A percentile compares a stretch with the other conserved stretches of the same genome.
Evolutionary conservation across 352 stramenopile genomes (phyloP).

Genomic region (Pythium brachiatum): DNA sequence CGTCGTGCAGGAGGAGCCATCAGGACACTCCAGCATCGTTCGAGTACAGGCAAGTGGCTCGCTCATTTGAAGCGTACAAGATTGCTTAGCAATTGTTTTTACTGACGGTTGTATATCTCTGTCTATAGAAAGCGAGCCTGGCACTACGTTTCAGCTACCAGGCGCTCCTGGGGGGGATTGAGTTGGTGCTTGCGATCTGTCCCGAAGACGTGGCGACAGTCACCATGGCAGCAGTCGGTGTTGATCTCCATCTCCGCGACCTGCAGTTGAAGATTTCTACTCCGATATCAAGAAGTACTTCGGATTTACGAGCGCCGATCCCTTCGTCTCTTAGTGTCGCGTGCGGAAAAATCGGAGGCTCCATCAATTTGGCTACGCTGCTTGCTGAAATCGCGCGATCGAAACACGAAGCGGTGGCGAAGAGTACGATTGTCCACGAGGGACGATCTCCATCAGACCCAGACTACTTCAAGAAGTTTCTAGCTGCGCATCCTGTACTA

Average conservation of each 20-base stretch:
- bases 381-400: background rate
- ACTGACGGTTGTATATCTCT: background rate
- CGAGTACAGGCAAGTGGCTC: background rate
- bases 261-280: background rate
- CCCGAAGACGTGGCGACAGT: background rate
- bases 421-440: background rate
- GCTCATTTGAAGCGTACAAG: too few relatives aligned
- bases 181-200: constrained; percentile 5
- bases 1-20: constrained; percentile 23
- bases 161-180: background rate
- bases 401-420: background rate
- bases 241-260: background rate
- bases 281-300: constrained; percentile 5
- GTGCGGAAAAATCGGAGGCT: background rate
- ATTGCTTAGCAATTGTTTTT: too few relatives aligned
- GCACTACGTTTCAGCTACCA: background rate
- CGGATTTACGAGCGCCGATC: constrained; percentile 10
- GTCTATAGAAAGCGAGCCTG: background rate
- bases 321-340: constrained; percentile 8
- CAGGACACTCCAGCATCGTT: background rate
- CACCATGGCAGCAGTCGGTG: background rate
- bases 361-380: constrained; percentile 5
- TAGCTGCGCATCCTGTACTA: background rate
- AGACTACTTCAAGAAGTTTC: background rate
- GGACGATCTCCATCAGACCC: background rate